phyloP scores from a whole-genome alignment of 345 rosid genomes.

The Eucalyptus pauciflora region DNA sequence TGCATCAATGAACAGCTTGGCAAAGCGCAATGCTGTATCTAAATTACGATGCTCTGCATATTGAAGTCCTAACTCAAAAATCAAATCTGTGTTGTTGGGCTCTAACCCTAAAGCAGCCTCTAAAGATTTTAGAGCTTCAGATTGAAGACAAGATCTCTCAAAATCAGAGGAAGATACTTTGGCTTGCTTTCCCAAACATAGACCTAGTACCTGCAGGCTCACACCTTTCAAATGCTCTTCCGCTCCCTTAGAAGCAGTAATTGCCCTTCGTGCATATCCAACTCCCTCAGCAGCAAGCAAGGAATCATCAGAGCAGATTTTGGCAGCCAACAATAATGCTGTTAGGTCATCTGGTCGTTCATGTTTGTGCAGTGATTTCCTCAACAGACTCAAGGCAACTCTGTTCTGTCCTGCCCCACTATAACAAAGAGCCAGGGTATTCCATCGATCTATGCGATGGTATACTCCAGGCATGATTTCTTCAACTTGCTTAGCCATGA shows the following conservation, averaged over 20 bases:
- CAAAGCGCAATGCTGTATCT: conserved; percentile 54
- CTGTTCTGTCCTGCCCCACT: conserved; percentile 45
- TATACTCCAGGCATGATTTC: conserved; percentile 73
- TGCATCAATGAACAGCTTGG: conserved; percentile 61
- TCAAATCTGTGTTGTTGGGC: conserved; percentile 56
- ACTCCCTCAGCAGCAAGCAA: conserved; percentile 80
- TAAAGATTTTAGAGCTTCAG: conserved; percentile 70
- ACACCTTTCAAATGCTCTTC: conserved; percentile 74
- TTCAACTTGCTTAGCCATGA: conserved; percentile 71
- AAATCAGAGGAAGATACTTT: conserved; percentile 68
- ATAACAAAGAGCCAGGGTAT: conserved; percentile 69
- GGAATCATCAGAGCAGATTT: conserved; percentile 68
- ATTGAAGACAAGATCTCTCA: conserved; percentile 72
- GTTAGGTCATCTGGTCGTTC: conserved; percentile 64
- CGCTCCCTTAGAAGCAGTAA: conserved; percentile 41
- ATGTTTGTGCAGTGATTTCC: conserved; percentile 74
- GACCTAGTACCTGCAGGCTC: conserved; percentile 61
- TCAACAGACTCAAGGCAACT: conserved; percentile 59
- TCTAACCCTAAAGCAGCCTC: conserved; percentile 60
- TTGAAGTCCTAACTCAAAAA: conserved; percentile 74
- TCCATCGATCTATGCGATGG: conserved; percentile 83
- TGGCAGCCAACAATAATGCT: conserved; percentile 72
- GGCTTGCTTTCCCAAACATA: conserved; percentile 77
- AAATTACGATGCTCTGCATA: conserved; percentile 84
- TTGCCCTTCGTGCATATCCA: conserved; percentile 58